Evolutionary conservation across 1,139 yeast species (phyloP).

Genomic region (Candida buenavistaensis): DNA sequence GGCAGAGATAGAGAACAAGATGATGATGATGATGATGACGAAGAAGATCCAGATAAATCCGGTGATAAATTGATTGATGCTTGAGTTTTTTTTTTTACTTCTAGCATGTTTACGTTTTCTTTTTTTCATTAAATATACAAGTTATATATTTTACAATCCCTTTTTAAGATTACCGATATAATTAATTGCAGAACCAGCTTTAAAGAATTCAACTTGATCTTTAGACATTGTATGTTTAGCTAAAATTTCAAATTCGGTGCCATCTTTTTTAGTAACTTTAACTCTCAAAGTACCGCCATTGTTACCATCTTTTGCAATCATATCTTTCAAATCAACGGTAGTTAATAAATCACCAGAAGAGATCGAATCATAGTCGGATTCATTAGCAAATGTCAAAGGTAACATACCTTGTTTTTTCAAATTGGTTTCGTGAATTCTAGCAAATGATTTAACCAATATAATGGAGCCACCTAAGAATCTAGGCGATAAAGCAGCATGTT

Average conservation of each 20-base stretch:
- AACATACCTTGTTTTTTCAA: constrained; percentile 95
- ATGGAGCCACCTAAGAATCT: constrained; percentile 89
- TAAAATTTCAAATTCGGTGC: constrained; percentile 65
- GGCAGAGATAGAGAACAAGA: constrained; percentile 76
- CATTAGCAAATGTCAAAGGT: constrained; percentile 89
- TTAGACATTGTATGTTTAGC: constrained; percentile 95
- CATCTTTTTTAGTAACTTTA: constrained; percentile 73
- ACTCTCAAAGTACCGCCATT: constrained; percentile 80
- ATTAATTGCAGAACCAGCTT: constrained; percentile 96
- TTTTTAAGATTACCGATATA: constrained; percentile 71
- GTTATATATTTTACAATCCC: constrained; percentile 4
- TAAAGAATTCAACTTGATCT: constrained; percentile 94
- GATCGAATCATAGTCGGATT: constrained; percentile 80
- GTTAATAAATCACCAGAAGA: constrained; percentile 75
- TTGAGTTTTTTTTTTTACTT: constrained; percentile 15
- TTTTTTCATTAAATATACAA: constrained; percentile 1
- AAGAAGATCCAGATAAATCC: constrained; percentile 28
- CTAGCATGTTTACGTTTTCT: neutral
- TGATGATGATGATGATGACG: constrained; percentile 54
- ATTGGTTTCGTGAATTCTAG: constrained; percentile 84
- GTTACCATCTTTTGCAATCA: constrained; percentile 79
- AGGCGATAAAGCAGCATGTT: constrained; percentile 96
- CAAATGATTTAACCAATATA: constrained; percentile 91
- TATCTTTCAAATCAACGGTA: constrained; percentile 73
- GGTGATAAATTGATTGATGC: constrained; percentile 52